Percentiles rank a stretch among this genome's conserved stretches.
Evolutionary conservation across 768 basidiomycete species (phyloP).

Genomic region (Amyloporia xantha): DNA sequence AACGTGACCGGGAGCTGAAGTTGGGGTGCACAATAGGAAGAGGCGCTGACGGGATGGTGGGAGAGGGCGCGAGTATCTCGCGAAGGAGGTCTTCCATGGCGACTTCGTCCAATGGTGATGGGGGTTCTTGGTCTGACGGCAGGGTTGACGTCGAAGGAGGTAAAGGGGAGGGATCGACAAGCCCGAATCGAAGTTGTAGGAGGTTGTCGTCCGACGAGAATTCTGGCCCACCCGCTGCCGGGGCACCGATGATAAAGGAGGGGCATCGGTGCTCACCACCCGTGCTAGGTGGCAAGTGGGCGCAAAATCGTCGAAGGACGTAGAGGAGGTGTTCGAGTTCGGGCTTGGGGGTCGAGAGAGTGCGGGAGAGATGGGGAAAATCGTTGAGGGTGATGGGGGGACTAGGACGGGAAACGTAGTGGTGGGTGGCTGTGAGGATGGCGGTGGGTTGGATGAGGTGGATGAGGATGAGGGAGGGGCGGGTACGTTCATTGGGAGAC

Average conservation of each 20-base stretch:
- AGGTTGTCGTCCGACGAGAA: conserved; percentile 7
- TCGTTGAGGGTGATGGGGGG: conserved; percentile 23
- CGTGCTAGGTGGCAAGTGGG: conserved; percentile 98
- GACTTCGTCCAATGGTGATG: conserved; percentile 42
- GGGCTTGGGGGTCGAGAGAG: conserved; percentile 29
- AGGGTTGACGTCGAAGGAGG: conserved; percentile 13
- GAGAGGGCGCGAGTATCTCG: conserved; percentile 58
- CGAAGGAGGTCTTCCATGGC: conserved; percentile 64
- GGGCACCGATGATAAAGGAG: conserved; percentile 57
- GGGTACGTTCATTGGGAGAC: conserved; percentile 45
- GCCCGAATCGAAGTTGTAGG: conserved; percentile 24
- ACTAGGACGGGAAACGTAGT: conserved; percentile 27
- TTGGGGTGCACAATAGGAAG: conserved; percentile 19
- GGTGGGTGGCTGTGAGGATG: conserved; percentile 25
- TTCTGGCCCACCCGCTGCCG: conserved; percentile 84
- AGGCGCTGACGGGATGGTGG: conserved; percentile 27
- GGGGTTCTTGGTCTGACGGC: conserved; percentile 19
- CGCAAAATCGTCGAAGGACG: conserved; percentile 35
- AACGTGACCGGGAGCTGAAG: conserved; percentile 14
- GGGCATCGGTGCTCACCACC: conserved; percentile 75
- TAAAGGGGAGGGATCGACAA: conserved; percentile 31
- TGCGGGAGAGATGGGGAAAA: conserved; percentile 31
- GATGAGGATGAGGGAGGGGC: conserved; percentile 22
- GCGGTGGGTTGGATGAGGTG: conserved; percentile 14
- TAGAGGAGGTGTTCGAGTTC: conserved; percentile 25